These are phyloP conservation scores for Dillenia turbinata DNA, from an alignment of 164 flowering plant species.

Conservation along the genomic window DNA sequence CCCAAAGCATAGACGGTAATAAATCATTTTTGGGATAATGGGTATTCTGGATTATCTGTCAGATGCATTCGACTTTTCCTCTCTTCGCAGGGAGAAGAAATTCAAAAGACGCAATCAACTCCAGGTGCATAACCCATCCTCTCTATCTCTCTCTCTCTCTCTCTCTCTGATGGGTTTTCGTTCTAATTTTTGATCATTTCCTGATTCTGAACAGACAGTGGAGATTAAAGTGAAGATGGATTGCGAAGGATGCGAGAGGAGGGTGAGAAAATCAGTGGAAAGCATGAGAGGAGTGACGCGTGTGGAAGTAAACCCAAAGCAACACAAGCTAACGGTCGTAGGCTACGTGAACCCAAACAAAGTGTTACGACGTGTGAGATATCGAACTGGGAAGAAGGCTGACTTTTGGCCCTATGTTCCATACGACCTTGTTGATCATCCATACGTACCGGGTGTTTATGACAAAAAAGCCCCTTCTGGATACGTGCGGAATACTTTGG, in stretches of 20 bases:
- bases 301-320: slow-evolving; percentile 37
- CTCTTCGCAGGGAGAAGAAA: slow-evolving; percentile 1
- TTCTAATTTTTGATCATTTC: neutral
- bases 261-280: slow-evolving; percentile 31
- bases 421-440: slow-evolving; percentile 74
- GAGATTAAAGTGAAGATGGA: slow-evolving; percentile 50
- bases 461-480: slow-evolving; percentile 93
- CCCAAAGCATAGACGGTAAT: too few relatives aligned
- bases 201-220: slow-evolving; percentile 28
- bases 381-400: slow-evolving; percentile 57
- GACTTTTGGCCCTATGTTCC: slow-evolving; percentile 97
- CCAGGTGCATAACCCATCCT: slow-evolving; percentile 11
- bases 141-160: neutral
- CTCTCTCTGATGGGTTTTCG: too few relatives aligned
- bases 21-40: slow-evolving; percentile 6
- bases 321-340: slow-evolving; percentile 34
- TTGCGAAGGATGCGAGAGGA: slow-evolving; percentile 53
- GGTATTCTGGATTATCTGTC: slow-evolving; percentile 17
- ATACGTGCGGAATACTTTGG: slow-evolving; percentile 51
- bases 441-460: slow-evolving; percentile 80
- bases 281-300: slow-evolving; percentile 47
- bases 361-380: slow-evolving; percentile 34
- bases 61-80: slow-evolving; percentile 10
- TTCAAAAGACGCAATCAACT: slow-evolving; percentile 17
- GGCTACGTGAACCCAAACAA: slow-evolving; percentile 48